Evolutionary conservation across 1,284 basidiomycete genomes (phyloP).

Genomic region (Athelia sp.): DNA sequence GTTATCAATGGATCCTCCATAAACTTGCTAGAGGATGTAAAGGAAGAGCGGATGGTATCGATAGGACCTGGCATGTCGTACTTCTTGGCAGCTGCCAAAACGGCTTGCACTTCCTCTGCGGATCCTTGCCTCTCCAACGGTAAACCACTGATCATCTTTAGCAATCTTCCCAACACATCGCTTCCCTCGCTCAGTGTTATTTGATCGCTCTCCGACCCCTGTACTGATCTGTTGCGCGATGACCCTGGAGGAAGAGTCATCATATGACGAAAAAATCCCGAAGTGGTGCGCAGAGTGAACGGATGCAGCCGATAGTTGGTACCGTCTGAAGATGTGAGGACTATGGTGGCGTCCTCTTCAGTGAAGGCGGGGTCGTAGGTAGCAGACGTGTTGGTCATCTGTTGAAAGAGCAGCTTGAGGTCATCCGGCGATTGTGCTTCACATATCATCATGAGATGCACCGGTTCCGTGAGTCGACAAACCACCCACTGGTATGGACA

Average conservation of each 20-base stretch:
- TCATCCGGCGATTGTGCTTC: no score
- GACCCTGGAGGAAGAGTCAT: constrained; percentile 13
- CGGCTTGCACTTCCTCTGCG: background rate
- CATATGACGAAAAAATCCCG: constrained; percentile 29
- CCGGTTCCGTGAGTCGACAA: no score
- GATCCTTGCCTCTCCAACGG: background rate
- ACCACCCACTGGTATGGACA: no score
- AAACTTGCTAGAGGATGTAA: background rate
- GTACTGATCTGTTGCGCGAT: constrained; percentile 1
- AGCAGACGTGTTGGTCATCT: background rate
- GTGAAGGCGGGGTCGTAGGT: constrained; percentile 29
- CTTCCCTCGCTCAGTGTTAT: background rate
- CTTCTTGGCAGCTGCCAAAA: background rate
- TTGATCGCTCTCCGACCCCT: constrained; percentile 2
- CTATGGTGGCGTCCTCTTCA: constrained; percentile 26
- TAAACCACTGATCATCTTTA: background rate
- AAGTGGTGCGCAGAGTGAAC: constrained; percentile 31
- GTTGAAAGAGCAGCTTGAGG: no score
- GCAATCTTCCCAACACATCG: background rate
- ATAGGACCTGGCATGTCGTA: background rate
- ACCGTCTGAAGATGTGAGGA: constrained; percentile 31
- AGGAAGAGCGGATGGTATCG: background rate
- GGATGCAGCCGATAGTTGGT: constrained; percentile 33
- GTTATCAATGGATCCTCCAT: background rate
- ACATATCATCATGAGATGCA: no score